Evolutionary conservation across 768 basidiomycete genomes (phyloP).

Genomic region (Boletus rubroflammeus): DNA sequence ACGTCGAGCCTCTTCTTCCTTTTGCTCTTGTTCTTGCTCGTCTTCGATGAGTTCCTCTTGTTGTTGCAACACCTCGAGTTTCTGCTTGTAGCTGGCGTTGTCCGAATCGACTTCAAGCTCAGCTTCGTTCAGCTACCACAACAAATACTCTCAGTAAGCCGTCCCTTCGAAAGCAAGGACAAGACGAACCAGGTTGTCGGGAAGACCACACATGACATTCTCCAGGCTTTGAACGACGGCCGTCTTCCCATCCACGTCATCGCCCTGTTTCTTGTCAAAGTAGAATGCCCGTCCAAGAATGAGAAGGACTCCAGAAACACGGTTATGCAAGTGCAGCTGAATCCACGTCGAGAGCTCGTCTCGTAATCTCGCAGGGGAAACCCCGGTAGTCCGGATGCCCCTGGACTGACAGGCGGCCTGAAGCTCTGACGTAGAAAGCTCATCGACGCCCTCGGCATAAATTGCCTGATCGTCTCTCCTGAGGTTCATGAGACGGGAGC

Average conservation of each 20-base stretch:
- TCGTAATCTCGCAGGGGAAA: conserved; percentile 82
- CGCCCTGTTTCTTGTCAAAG: conserved; percentile 74
- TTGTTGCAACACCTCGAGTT: conserved; percentile 94
- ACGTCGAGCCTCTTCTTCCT: conserved; percentile 88
- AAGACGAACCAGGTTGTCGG: conserved; percentile 82
- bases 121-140: conserved; percentile 86
- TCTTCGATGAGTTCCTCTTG: conserved; percentile 99
- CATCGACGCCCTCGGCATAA: conserved; percentile 82
- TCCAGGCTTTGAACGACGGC: conserved; percentile 79
- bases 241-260: conserved; percentile 80
- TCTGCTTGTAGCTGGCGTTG: conserved; percentile 94
- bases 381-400: conserved; percentile 84
- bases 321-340: conserved; percentile 80
- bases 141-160: neutral
- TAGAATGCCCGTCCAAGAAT: conserved; percentile 94
- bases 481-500: conserved; percentile 75
- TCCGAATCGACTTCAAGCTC: conserved; percentile 95
- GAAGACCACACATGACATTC: conserved; percentile 85
- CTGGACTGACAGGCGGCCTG: conserved; percentile 92
- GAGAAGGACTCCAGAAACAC: conserved; percentile 91
- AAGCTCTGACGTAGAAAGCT: conserved; percentile 86
- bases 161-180: too few relatives aligned
- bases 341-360: conserved; percentile 95
- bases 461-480: conserved; percentile 94
- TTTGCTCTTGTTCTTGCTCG: conserved; percentile 96